Percentiles rank a stretch among this genome's conserved stretches.
These are phyloP conservation scores for Stipa capillata DNA, from an alignment of 176 grass and related monocot species.

Conservation along the genomic window DNA sequence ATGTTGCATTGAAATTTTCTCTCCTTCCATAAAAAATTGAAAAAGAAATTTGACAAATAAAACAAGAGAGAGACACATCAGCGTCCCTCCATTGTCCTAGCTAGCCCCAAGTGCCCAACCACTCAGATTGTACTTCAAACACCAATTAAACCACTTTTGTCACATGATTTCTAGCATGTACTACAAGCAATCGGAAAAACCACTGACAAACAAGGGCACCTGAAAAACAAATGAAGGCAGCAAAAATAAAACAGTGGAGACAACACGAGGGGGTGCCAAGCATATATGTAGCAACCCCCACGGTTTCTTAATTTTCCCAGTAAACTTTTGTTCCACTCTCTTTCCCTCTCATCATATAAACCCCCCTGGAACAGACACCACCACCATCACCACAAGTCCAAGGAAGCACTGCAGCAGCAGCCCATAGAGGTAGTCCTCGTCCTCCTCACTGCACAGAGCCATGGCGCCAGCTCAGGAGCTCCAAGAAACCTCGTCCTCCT, in stretches of 20 bases:
- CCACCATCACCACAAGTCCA: background rate
- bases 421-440: background rate
- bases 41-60: too few species aligned
- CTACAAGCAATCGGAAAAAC: background rate
- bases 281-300: constrained; percentile 6
- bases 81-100: background rate
- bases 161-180: background rate
- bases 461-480: constrained; percentile 27
- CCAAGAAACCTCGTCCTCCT: constrained; percentile 41
- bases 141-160: background rate
- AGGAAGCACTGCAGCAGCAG: background rate
- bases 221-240: constrained; percentile 13
- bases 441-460: background rate
- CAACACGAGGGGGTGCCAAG: background rate
- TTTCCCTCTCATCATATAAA: constrained; percentile 34
- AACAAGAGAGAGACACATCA: background rate
- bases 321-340: background rate
- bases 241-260: constrained; percentile 3
- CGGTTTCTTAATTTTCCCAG: constrained; percentile 23
- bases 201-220: background rate
- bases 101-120: background rate
- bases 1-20: too few species aligned
- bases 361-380: constrained; percentile 32
- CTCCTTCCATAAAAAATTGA: too few species aligned
- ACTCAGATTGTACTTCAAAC: background rate